phyloP scores from a whole-genome alignment of 106 monocot genomes.

The Acorus calamus region DNA sequence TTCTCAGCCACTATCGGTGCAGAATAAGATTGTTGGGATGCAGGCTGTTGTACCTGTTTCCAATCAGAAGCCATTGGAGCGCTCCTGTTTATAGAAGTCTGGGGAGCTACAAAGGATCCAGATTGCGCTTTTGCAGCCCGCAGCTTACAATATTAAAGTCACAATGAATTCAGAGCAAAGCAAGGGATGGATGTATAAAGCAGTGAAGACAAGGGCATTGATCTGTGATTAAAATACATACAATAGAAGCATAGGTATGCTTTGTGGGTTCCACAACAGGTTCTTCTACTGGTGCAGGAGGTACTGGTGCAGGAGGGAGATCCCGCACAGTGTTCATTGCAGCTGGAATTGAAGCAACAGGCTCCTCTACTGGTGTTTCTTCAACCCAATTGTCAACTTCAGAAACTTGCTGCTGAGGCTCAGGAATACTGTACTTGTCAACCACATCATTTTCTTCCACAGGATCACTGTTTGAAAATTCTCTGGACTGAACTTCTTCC shows the following conservation, averaged over 20 bases:
- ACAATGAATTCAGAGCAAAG: not conserved
- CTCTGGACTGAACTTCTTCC: conserved; percentile 18
- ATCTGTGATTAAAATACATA: conserved; percentile 8
- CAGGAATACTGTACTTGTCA: conserved; percentile 36
- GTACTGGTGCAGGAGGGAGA: not conserved
- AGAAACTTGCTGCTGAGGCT: conserved; percentile 26
- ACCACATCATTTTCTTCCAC: conserved; percentile 25
- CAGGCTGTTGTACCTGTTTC: conserved; percentile 21
- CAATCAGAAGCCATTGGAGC: conserved; percentile 27
- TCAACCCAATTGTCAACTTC: conserved; percentile 26
- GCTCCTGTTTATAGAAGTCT: conserved; percentile 21
- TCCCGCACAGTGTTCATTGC: conserved; percentile 9
- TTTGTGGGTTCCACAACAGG: conserved; percentile 37
- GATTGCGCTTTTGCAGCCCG: conserved; percentile 43
- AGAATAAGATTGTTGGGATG: conserved; percentile 23
- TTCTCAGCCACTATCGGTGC: conserved; percentile 27
- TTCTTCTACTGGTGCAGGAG: conserved; percentile 20
- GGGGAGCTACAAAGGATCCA: conserved; percentile 11
- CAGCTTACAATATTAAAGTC: conserved; percentile 21
- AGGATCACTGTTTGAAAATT: conserved; percentile 16
- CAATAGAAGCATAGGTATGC: conserved; percentile 87
- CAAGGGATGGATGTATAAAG: too few species aligned
- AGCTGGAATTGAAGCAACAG: conserved; percentile 22
- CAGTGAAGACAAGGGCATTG: too few species aligned
- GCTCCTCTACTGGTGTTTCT: conserved; percentile 33